These are phyloP conservation scores for Cladosporium velox DNA, from an alignment of 2,329 filamentous ascomycete species.

Conservation along the genomic window DNA sequence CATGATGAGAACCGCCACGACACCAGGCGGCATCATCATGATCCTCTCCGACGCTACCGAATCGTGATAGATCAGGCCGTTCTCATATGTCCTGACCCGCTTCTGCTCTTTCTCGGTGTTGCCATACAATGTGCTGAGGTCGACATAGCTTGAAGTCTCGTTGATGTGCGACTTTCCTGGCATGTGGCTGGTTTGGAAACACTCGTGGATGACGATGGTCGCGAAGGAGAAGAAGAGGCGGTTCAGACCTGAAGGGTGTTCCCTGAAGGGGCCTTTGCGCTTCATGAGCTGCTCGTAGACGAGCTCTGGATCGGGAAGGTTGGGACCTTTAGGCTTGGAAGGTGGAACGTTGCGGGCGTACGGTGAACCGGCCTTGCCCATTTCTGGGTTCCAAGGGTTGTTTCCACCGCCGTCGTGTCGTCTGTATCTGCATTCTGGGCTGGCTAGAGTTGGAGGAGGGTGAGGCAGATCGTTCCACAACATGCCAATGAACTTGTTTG, in stretches of 20 bases:
- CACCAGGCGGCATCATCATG: slow-evolving; percentile 52
- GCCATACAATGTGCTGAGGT: slow-evolving; percentile 50
- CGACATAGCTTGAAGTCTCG: slow-evolving; percentile 52
- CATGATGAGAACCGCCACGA: slow-evolving; percentile 45
- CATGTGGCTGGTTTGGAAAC: slow-evolving; percentile 47
- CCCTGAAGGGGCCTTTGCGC: slow-evolving; percentile 41
- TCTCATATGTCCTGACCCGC: slow-evolving; percentile 46
- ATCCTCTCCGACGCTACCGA: slow-evolving; percentile 49
- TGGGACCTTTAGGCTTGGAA: slow-evolving; percentile 52
- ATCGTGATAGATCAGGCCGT: slow-evolving; percentile 48
- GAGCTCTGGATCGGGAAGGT: slow-evolving; percentile 51
- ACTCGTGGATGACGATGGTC: slow-evolving; percentile 52
- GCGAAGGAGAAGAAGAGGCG: slow-evolving; percentile 52
- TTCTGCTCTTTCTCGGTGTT: slow-evolving; percentile 48
- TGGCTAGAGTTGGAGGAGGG: slow-evolving; percentile 50
- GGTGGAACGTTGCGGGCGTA: slow-evolving; percentile 50
- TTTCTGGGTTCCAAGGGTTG: slow-evolving; percentile 53
- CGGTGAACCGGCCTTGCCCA: slow-evolving; percentile 55
- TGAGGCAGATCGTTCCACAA: slow-evolving; percentile 57
- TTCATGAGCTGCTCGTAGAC: slow-evolving; percentile 51
- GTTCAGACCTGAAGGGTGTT: slow-evolving; percentile 50
- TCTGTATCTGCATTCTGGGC: slow-evolving; percentile 49
- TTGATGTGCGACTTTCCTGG: slow-evolving; percentile 38
- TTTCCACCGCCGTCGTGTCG: slow-evolving; percentile 49
- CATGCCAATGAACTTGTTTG: slow-evolving; percentile 55